Evolutionary conservation across 2,329 filamentous ascomycete species (phyloP), one percentile per base, ranked within the genome.

Genomic region (Nothopassalora personata): DNA sequence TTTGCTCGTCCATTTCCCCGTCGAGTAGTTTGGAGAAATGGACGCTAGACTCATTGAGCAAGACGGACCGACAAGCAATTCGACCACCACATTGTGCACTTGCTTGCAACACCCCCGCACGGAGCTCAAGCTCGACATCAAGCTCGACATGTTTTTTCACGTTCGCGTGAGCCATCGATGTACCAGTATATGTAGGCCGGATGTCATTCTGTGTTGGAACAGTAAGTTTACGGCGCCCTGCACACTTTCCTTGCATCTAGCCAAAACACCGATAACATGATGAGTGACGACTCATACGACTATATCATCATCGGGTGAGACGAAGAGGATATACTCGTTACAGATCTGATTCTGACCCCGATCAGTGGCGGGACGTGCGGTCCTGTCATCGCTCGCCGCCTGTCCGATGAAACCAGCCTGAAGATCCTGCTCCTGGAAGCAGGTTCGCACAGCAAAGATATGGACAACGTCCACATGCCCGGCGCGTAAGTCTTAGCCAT

Each of bases 391-490:
- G 67, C 67, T 23, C 61, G 62, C 19, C 64, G 67, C 54, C 48
- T 70, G 48, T 65, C 67, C 11, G 67, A 70, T 31, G 62, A 70
- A 36, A 59, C 62, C 15, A 67, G 66, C 33, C 56, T 64, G 13
- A 65, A 54, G 45, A 60, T 70, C 33, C 60, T 70, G 10, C 60
- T 70, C n/a, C 43, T 70, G 5, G 67, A 70, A 36, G 66, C 67
- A 46, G 67, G 67, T 10, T 57, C 60, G 6, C 60, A 65, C 54
- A 68, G 64, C 59, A 72, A 72, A 56, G 74, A 76, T 34, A 65
- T 78, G 47, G 76, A 78, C 39, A 77, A 77, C 71, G 74, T 77
- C 13, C 76, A 79, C 55, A 78, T 79, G 77, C 64, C 73, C 1
- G 76, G 75, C 46, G 76, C 74, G 67, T 75, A 60, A 61, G 70